A percentile compares a stretch with the other conserved stretches of the same genome.
Evolutionary conservation across 108 stramenopile genomes (phyloP).

Genomic region (Cyclotella baltica): DNA sequence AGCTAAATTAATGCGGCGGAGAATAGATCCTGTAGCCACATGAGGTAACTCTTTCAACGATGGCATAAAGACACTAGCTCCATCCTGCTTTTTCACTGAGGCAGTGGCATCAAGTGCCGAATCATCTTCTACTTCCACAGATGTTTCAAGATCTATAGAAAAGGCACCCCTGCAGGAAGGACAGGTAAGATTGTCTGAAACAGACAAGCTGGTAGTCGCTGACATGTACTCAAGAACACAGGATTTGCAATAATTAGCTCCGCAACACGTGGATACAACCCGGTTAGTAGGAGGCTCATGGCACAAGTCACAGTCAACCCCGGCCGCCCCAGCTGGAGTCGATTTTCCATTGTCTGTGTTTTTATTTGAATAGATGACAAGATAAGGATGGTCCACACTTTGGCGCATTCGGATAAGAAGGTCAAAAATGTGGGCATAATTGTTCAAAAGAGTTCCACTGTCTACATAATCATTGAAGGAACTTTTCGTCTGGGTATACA

Average conservation of each 20-base stretch:
- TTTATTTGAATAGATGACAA: constrained; percentile 77
- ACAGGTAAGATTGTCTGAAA: constrained; percentile 57
- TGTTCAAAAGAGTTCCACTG: constrained; percentile 95
- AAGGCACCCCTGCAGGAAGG: constrained; percentile 84
- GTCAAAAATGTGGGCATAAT: constrained; percentile 98
- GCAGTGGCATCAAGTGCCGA: constrained; percentile 39
- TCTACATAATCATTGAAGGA: constrained; percentile 95
- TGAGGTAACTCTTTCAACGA: constrained; percentile 83
- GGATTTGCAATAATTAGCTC: constrained; percentile 75
- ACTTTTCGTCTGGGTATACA: constrained; percentile 97
- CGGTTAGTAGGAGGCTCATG: constrained; percentile 81
- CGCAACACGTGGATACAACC: constrained; percentile 82
- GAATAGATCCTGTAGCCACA: constrained; percentile 81
- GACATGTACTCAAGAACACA: constrained; percentile 87
- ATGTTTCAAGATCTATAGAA: constrained; percentile 81
- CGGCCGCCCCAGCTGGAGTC: constrained; percentile 22
- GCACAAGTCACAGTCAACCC: constrained; percentile 80
- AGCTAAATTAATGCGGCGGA: constrained; percentile 91
- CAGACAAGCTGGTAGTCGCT: constrained; percentile 52
- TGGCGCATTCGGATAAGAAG: constrained; percentile 97
- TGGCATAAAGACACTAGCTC: constrained; percentile 50
- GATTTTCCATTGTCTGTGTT: constrained; percentile 19
- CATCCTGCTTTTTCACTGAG: constrained; percentile 16
- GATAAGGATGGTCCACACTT: constrained; percentile 98
- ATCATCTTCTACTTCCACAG: constrained; percentile 69